phyloP scores from a whole-genome alignment of 768 basidiomycete genomes.

The Hygrocybe punicea region DNA sequence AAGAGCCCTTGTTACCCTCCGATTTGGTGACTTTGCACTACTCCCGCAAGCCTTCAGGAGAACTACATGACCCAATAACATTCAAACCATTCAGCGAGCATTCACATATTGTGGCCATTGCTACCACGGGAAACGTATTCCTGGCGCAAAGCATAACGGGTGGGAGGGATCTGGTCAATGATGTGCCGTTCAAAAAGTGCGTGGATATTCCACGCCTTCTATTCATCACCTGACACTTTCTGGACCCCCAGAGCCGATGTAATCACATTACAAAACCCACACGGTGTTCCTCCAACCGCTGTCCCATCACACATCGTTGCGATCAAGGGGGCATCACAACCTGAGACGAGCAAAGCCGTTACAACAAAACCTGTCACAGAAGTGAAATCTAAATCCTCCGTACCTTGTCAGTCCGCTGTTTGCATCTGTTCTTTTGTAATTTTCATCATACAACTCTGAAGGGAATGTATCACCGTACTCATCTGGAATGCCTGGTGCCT shows the following conservation, averaged over 20 bases:
- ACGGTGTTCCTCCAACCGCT: constrained; percentile 65
- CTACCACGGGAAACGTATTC: constrained; percentile 90
- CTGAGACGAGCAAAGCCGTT: constrained; percentile 31
- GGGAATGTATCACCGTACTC: constrained; percentile 93
- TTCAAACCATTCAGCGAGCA: constrained; percentile 98
- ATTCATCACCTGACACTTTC: constrained; percentile 4
- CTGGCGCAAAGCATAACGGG: constrained; percentile 86
- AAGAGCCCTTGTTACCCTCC: constrained; percentile 63
- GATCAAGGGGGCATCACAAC: constrained; percentile 27
- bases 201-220: constrained; percentile 12
- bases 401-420: constrained; percentile 55
- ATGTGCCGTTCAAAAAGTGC: constrained; percentile 81
- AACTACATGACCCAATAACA: constrained; percentile 93
- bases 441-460: too few species aligned
- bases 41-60: constrained; percentile 77
- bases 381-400: constrained; percentile 50
- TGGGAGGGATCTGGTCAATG: constrained; percentile 80
- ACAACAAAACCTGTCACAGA: constrained; percentile 34
- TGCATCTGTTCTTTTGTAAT: background rate
- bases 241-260: constrained; percentile 65
- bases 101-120: constrained; percentile 89
- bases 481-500: constrained; percentile 85
- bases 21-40: constrained; percentile 81
- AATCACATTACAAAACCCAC: constrained; percentile 91
- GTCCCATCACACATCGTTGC: constrained; percentile 26